Percentiles rank a stretch among this genome's conserved stretches.
Evolutionary conservation across 306 rosid species (phyloP).

Genomic region (Prinsepia uniflora): DNA sequence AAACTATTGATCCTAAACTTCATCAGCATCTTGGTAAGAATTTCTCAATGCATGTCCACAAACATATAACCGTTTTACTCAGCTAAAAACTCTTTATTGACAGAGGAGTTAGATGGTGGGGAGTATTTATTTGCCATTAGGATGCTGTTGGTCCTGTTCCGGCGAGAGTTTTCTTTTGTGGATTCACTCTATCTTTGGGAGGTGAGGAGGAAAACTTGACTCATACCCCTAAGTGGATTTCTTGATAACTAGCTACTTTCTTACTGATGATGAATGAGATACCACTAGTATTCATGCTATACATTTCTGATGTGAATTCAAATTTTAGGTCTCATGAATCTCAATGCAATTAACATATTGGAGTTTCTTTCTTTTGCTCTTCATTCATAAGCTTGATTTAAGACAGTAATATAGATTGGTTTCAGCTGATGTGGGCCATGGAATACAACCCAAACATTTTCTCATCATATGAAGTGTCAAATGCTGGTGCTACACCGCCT

Average conservation of each 20-base stretch:
- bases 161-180: conserved; percentile 90
- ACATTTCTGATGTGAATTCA: background rate
- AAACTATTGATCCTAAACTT: conserved; percentile 83
- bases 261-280: conserved; percentile 10
- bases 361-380: conserved; percentile 23
- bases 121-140: conserved; percentile 95
- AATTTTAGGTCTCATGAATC: background rate
- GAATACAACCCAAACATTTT: conserved; percentile 91
- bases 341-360: conserved; percentile 19
- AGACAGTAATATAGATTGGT: conserved; percentile 69
- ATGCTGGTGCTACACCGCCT: conserved; percentile 28
- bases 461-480: conserved; percentile 46
- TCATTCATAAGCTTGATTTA: conserved; percentile 37
- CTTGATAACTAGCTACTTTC: conserved; percentile 19
- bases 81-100: conserved; percentile 27
- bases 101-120: conserved; percentile 96
- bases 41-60: conserved; percentile 1
- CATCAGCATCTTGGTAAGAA: conserved; percentile 89
- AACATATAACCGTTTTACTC: background rate
- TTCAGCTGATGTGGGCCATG: conserved; percentile 99
- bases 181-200: conserved; percentile 95
- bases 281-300: background rate
- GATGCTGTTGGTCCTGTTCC: conserved; percentile 96
- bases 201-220: conserved; percentile 46
- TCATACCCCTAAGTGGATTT: conserved; percentile 2